phyloP scores from a whole-genome alignment of 2,329 filamentous ascomycete genomes.

The Cercospora zeae-maydis region DNA sequence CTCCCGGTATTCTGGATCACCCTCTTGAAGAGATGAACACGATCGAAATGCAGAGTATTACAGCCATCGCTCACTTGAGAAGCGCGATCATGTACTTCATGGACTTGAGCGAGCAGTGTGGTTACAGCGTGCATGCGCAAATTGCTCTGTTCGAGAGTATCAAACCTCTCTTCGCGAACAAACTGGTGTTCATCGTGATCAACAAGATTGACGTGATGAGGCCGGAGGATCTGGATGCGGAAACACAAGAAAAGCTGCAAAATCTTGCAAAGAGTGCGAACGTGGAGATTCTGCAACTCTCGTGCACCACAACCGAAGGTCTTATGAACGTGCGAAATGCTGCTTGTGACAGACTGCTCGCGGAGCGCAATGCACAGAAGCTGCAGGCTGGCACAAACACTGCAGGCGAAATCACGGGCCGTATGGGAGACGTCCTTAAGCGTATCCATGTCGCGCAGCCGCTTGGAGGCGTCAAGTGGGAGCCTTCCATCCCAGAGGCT shows the following conservation, averaged over 20 bases:
- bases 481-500: constrained; percentile 80
- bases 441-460: constrained; percentile 97
- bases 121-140: constrained; percentile 88
- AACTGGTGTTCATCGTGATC: constrained; percentile 91
- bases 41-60: constrained; percentile 99
- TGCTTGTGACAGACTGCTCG: constrained; percentile 87
- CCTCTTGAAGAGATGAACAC: constrained; percentile 99
- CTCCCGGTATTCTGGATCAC: constrained; percentile 96
- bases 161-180: constrained; percentile 94
- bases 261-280: constrained; percentile 78
- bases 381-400: constrained; percentile 82
- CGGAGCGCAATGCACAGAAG: constrained; percentile 91
- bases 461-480: constrained; percentile 67
- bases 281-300: constrained; percentile 88
- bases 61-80: constrained; percentile 91
- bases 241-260: constrained; percentile 73
- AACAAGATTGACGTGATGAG: constrained; percentile 96
- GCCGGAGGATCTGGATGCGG: constrained; percentile 79
- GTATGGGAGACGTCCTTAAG: constrained; percentile 84
- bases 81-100: constrained; percentile 97
- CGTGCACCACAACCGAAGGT: constrained; percentile 91
- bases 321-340: constrained; percentile 94
- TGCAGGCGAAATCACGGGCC: constrained; percentile 69
- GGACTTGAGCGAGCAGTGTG: constrained; percentile 95
- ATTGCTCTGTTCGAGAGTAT: constrained; percentile 95